Percentiles rank a stretch among this genome's conserved stretches.
Evolutionary conservation across 371 early-diverging fungal genomes (phyloP).

Genomic region (Choanephora cucurbitarum): DNA sequence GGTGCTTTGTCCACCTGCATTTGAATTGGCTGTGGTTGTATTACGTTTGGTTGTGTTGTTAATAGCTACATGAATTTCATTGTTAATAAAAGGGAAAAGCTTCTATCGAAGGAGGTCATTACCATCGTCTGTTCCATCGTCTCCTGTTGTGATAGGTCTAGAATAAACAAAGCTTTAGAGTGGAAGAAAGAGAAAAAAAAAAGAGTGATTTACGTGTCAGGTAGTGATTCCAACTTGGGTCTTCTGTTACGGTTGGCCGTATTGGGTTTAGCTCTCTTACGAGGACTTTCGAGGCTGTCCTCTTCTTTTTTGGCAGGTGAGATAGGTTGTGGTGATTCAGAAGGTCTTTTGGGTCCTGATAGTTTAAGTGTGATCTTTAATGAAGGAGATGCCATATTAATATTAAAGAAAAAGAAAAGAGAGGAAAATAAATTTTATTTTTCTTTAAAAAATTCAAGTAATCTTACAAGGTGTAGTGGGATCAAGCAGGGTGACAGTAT

Average conservation of each 20-base stretch:
- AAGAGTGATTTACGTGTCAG: slow-evolving; percentile 19
- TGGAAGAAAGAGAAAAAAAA: not conserved
- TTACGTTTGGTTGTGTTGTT: not conserved
- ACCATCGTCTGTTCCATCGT: slow-evolving; percentile 26
- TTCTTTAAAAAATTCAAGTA: too few relatives aligned
- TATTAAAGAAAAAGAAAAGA: not conserved
- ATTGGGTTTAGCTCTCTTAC: slow-evolving; percentile 20
- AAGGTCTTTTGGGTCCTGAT: slow-evolving; percentile 19
- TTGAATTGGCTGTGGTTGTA: not conserved
- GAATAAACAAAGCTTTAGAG: not conserved
- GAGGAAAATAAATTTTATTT: not conserved
- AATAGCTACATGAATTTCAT: not conserved
- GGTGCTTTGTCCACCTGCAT: not conserved
- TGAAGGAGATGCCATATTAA: slow-evolving; percentile 32
- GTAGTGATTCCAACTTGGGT: slow-evolving; percentile 18
- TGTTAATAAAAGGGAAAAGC: not conserved
- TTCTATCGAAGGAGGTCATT: too few relatives aligned
- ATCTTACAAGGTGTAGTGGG: slow-evolving; percentile 21
- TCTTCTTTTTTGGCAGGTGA: slow-evolving; percentile 18
- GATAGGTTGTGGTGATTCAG: slow-evolving; percentile 16
- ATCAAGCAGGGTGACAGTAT: slow-evolving; percentile 35
- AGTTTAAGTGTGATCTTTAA: slow-evolving; percentile 40
- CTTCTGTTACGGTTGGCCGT: slow-evolving; percentile 14
- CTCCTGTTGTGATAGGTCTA: slow-evolving; percentile 21
- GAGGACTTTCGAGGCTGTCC: slow-evolving; percentile 18